These are phyloP conservation scores for Lobosporangium transversale DNA, from an alignment of 192 early-diverging fungal genomes.

Conservation along the genomic window DNA sequence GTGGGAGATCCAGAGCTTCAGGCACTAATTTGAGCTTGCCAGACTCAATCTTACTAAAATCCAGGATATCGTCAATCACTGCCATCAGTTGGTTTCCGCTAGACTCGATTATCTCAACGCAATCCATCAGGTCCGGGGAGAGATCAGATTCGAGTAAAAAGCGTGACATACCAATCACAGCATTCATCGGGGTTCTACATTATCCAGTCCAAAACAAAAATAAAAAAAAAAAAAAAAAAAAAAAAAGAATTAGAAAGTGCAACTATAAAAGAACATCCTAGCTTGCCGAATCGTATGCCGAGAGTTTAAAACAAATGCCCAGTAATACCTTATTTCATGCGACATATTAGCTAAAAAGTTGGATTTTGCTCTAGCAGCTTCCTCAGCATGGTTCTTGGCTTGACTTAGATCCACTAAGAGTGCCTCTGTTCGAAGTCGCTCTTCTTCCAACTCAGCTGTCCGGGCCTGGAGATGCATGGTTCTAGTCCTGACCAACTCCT, in stretches of 20 bases:
- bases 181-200: slow-evolving; percentile 84
- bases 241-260: slow-evolving; percentile 1
- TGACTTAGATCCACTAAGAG: slow-evolving; percentile 49
- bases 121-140: slow-evolving; percentile 74
- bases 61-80: slow-evolving; percentile 82
- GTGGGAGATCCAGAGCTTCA: slow-evolving; percentile 68
- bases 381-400: slow-evolving; percentile 61
- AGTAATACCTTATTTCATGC: slow-evolving; percentile 65
- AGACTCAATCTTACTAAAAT: slow-evolving; percentile 84
- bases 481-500: slow-evolving; percentile 52
- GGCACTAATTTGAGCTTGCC: slow-evolving; percentile 74
- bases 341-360: slow-evolving; percentile 84
- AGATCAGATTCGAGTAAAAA: slow-evolving; percentile 78
- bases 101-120: slow-evolving; percentile 55
- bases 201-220: neutral
- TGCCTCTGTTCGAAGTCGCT: slow-evolving; percentile 43
- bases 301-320: too few relatives aligned
- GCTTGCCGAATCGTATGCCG: too few relatives aligned
- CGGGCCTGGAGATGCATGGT: slow-evolving; percentile 55
- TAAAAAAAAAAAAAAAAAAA: neutral
- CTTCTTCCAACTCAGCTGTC: slow-evolving; percentile 56
- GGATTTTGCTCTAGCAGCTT: slow-evolving; percentile 55
- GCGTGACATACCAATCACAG: slow-evolving; percentile 75
- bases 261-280: neutral
- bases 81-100: slow-evolving; percentile 56